phyloP scores from a whole-genome alignment of 2,329 filamentous ascomycete species.

The Penicillium sp. region DNA sequence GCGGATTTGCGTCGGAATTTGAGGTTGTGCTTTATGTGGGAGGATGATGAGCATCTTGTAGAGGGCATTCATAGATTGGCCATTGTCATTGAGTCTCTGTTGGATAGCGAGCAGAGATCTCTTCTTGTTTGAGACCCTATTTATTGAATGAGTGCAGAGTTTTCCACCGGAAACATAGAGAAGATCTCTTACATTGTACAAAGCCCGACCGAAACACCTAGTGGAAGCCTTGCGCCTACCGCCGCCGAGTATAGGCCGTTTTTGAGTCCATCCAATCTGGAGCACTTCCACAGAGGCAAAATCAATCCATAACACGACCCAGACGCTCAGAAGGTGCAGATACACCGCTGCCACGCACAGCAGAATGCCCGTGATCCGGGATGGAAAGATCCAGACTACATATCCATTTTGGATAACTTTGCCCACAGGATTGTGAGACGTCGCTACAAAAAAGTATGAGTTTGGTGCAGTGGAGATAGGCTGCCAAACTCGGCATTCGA shows the following conservation, averaged over 20 bases:
- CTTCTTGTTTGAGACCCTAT: neutral
- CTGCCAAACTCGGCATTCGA: conserved; percentile 3
- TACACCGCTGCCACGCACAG: neutral
- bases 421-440: no score
- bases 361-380: neutral
- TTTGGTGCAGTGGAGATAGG: neutral
- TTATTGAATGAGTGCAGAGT: neutral
- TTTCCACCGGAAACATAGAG: neutral
- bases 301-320: neutral
- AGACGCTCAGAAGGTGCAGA: no score
- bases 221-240: no score
- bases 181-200: neutral
- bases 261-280: no score
- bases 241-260: no score
- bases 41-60: conserved; percentile 14
- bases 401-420: neutral
- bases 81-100: neutral
- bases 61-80: conserved; percentile 13
- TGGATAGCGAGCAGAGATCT: neutral
- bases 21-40: conserved; percentile 21
- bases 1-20: conserved; percentile 11
- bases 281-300: no score
- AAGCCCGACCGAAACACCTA: no score
- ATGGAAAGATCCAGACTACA: neutral
- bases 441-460: neutral